Conservation (phyloP, 2,329 filamentous ascomycete species). For the Lecanicillium sp. region DNA sequence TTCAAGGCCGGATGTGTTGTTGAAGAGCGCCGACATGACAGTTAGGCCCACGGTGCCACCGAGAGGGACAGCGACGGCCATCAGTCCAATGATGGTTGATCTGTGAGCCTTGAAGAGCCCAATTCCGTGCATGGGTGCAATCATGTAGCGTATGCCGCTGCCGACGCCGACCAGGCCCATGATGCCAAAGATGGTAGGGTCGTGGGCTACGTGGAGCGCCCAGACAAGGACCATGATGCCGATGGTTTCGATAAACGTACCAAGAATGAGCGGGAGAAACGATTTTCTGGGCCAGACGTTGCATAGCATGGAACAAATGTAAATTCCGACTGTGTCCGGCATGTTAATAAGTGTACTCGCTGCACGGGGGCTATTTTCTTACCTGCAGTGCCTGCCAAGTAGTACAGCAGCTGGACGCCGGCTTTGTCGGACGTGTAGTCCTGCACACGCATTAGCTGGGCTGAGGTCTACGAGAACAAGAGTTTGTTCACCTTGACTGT, state of each 20-base stretch:
- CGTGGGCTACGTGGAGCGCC: conserved; percentile 42
- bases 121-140: conserved; percentile 52
- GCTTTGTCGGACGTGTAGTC: conserved; percentile 41
- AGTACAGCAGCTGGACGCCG: conserved; percentile 53
- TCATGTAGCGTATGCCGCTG: conserved; percentile 57
- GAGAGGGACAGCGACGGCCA: conserved; percentile 53
- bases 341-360: neutral
- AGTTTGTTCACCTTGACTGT: too few species aligned
- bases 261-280: conserved; percentile 48
- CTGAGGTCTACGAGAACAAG: too few species aligned
- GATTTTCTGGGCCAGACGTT: conserved; percentile 57
- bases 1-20: conserved; percentile 38
- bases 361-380: neutral
- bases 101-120: conserved; percentile 52
- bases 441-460: too few species aligned
- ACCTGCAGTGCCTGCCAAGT: conserved; percentile 25
- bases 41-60: conserved; percentile 59
- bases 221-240: conserved; percentile 52
- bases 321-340: conserved; percentile 43
- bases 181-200: conserved; percentile 52
- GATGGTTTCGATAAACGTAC: conserved; percentile 46
- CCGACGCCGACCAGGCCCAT: conserved; percentile 57
- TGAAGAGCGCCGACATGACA: conserved; percentile 62
- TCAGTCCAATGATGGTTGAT: conserved; percentile 49
- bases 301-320: conserved; percentile 48